Conservation (phyloP, 495 filamentous ascomycete species). For the Pyrenula massariospora region DNA sequence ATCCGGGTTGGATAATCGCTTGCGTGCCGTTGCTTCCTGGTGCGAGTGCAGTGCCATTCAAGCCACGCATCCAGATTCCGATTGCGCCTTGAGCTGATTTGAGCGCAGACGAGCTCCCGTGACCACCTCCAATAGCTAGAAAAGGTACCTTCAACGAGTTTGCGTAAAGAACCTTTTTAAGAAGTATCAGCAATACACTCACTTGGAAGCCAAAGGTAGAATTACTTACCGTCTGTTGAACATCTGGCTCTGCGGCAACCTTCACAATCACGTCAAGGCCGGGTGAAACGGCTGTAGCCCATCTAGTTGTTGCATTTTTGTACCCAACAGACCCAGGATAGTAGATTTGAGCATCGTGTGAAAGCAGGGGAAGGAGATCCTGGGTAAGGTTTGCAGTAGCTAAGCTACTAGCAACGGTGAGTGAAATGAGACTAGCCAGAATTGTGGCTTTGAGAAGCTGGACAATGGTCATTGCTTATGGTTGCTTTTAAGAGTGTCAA, state of each 20-base stretch:
- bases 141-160: constrained; percentile 30
- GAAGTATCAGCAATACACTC: neutral
- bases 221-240: constrained; percentile 30
- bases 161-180: neutral
- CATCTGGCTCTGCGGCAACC: constrained; percentile 37
- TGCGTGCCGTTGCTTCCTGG: neutral
- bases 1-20: constrained; percentile 1
- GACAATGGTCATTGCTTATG: neutral
- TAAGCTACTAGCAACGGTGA: neutral
- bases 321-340: constrained; percentile 29
- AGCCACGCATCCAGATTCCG: constrained; percentile 20
- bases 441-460: neutral
- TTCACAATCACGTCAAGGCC: constrained; percentile 33
- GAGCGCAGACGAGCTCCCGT: constrained; percentile 30
- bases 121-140: constrained; percentile 33
- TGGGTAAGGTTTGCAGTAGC: neutral
- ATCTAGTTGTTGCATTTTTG: constrained; percentile 26
- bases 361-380: constrained; percentile 21
- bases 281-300: constrained; percentile 26
- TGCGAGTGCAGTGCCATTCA: constrained; percentile 24
- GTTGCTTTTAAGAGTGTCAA: no score
- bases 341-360: constrained; percentile 28
- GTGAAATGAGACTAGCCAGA: neutral
- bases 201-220: constrained; percentile 1
- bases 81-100: constrained; percentile 34